phyloP scores from a whole-genome alignment of 306 rosid species.

The Fragaria nilgerrensis region DNA sequence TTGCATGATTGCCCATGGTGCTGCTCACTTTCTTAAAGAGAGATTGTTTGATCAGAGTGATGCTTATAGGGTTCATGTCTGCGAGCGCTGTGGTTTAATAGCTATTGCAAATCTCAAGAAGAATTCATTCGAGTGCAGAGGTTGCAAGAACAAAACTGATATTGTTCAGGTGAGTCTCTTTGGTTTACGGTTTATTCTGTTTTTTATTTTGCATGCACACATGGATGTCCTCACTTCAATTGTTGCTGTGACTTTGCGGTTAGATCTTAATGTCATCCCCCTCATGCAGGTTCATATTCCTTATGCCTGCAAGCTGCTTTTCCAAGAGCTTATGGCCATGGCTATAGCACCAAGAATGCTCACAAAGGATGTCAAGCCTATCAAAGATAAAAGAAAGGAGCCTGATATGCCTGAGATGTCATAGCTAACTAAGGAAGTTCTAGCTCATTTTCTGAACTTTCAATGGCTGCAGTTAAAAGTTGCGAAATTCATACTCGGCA shows the following conservation, averaged over 20 bases:
- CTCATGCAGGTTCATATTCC: constrained; percentile 81
- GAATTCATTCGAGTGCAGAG: constrained; percentile 91
- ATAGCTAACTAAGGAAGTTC: not conserved
- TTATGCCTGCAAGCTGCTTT: constrained; percentile 92
- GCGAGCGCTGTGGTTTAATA: constrained; percentile 88
- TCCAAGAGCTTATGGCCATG: constrained; percentile 99
- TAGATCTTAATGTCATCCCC: not conserved
- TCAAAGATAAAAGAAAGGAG: constrained; percentile 77
- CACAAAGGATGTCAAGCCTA: constrained; percentile 67
- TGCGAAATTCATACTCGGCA: not conserved
- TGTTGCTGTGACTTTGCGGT: not conserved
- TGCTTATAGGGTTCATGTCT: constrained; percentile 92
- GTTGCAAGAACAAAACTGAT: constrained; percentile 98
- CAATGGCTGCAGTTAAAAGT: not conserved
- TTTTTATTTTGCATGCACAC: not conserved
- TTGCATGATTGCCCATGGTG: constrained; percentile 98
- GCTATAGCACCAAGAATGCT: constrained; percentile 99
- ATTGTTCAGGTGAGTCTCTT: constrained; percentile 73
- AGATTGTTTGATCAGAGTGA: constrained; percentile 94
- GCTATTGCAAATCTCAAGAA: constrained; percentile 96
- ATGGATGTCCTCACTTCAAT: not conserved
- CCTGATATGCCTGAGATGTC: constrained; percentile 27
- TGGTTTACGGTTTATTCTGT: not conserved
- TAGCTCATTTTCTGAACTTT: not conserved
- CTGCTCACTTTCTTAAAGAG: constrained; percentile 92